Percentiles rank a stretch among this genome's conserved stretches.
phyloP scores from a whole-genome alignment of 2,329 filamentous ascomycete species.

The Periglandula ipomoeae region DNA sequence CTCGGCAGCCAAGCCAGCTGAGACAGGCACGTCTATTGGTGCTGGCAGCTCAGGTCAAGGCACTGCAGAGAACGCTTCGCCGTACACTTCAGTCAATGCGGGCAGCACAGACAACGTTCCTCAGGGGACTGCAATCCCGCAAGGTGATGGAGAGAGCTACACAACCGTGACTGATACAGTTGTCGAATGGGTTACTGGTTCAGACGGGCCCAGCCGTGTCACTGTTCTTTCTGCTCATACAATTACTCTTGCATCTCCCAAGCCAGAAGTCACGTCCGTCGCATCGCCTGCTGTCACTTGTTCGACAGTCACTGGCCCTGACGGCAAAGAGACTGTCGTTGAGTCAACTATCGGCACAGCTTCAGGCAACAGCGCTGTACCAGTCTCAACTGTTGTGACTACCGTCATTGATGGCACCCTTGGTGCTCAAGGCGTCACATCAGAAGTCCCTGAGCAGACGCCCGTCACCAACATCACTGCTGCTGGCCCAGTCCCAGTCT shows the following conservation, averaged over 20 bases:
- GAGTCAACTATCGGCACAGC: conserved; percentile 18
- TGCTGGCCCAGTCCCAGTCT: conserved; percentile 1
- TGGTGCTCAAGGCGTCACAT: conserved; percentile 1
- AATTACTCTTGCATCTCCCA: conserved; percentile 10
- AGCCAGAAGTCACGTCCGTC: background rate
- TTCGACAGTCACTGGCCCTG: conserved; percentile 12
- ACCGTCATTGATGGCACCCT: conserved; percentile 2
- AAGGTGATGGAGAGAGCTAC: conserved; percentile 1
- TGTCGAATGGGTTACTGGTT: conserved; percentile 13
- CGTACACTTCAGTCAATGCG: conserved; percentile 1
- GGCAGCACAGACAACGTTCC: background rate
- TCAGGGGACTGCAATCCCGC: conserved; percentile 5
- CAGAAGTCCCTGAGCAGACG: background rate
- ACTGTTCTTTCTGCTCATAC: conserved; percentile 16
- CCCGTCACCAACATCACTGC: conserved; percentile 9
- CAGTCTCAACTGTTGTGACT: background rate
- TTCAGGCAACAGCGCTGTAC: background rate
- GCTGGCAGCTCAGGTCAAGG: conserved; percentile 9
- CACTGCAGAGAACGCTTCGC: background rate
- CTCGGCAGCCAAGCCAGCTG: conserved; percentile 11
- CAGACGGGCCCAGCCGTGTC: conserved; percentile 12
- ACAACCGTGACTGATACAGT: conserved; percentile 17
- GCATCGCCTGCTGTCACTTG: conserved; percentile 11
- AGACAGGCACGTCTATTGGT: conserved; percentile 8
- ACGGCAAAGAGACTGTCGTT: conserved; percentile 21